Evolutionary conservation across 805 yeast species (phyloP).

Genomic region (Priceomyces haplophilus): DNA sequence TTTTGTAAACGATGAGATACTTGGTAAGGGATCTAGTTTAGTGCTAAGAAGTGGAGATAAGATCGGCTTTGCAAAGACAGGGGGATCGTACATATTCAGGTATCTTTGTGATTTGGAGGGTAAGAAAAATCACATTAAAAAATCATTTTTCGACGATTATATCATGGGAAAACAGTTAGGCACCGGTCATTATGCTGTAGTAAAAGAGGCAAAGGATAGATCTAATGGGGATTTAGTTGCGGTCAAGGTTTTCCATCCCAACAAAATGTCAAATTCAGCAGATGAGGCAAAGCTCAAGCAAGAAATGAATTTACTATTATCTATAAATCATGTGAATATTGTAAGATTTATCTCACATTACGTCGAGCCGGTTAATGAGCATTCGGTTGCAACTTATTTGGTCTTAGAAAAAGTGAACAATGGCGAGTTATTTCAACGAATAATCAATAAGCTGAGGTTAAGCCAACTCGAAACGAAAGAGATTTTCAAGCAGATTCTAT

Average conservation of each 20-base stretch:
- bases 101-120: constrained; percentile 31
- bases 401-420: constrained; percentile 72
- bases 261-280: constrained; percentile 24
- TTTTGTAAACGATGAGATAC: constrained; percentile 53
- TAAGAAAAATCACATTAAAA: constrained; percentile 16
- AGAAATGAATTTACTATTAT: constrained; percentile 63
- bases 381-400: constrained; percentile 52
- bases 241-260: constrained; percentile 69
- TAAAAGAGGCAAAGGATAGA: constrained; percentile 62
- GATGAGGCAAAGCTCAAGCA: constrained; percentile 51
- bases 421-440: constrained; percentile 74
- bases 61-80: constrained; percentile 51
- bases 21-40: constrained; percentile 48
- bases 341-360: constrained; percentile 61
- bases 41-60: constrained; percentile 64
- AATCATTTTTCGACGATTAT: constrained; percentile 58
- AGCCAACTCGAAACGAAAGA: constrained; percentile 61
- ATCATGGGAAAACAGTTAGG: constrained; percentile 61
- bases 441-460: constrained; percentile 60
- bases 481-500: constrained; percentile 47
- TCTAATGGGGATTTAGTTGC: constrained; percentile 62
- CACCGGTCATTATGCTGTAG: constrained; percentile 79
- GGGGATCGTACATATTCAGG: constrained; percentile 49
- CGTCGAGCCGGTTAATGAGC: constrained; percentile 51
- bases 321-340: constrained; percentile 67